phyloP scores from a whole-genome alignment of 2,329 filamentous ascomycete genomes.

The Tetracladium maxilliforme region DNA sequence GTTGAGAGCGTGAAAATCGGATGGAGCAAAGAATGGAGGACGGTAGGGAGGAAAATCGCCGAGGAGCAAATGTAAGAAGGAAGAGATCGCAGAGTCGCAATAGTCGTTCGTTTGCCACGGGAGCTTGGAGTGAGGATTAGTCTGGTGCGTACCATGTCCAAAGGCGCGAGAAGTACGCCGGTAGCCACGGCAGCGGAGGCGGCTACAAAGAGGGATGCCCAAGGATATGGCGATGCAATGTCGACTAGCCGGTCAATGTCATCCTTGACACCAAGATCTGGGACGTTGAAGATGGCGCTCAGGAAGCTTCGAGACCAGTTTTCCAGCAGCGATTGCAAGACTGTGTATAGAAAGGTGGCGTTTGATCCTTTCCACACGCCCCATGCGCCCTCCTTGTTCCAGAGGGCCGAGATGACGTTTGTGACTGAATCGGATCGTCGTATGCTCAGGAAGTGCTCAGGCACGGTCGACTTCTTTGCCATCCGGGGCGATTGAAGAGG shows the following conservation, averaged over 20 bases:
- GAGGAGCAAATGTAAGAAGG: constrained; percentile 63
- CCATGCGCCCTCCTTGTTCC: constrained; percentile 78
- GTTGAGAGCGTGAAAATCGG: constrained; percentile 70
- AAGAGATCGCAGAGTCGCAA: constrained; percentile 55
- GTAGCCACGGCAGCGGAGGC: constrained; percentile 52
- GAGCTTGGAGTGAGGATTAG: constrained; percentile 75
- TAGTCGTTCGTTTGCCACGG: constrained; percentile 62
- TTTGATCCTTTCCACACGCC: constrained; percentile 94
- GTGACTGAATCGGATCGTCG: constrained; percentile 67
- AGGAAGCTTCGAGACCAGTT: constrained; percentile 84
- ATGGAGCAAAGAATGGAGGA: constrained; percentile 74
- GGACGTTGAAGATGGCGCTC: constrained; percentile 81
- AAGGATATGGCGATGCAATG: constrained; percentile 65
- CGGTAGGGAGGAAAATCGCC: constrained; percentile 63
- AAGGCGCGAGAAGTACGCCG: constrained; percentile 66
- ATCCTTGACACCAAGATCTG: constrained; percentile 64
- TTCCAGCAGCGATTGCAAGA: constrained; percentile 75
- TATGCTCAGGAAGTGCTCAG: constrained; percentile 51
- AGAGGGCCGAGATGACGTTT: constrained; percentile 76
- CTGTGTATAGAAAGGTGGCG: constrained; percentile 78
- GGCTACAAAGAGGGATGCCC: constrained; percentile 64
- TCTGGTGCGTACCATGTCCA: constrained; percentile 81
- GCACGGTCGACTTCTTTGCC: too few species aligned
- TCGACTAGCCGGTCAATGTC: constrained; percentile 59
- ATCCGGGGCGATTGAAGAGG: constrained; percentile 16